These are phyloP conservation scores for Coemansia sp. DNA, from an alignment of 192 early-diverging fungal genomes.

Conservation along the genomic window DNA sequence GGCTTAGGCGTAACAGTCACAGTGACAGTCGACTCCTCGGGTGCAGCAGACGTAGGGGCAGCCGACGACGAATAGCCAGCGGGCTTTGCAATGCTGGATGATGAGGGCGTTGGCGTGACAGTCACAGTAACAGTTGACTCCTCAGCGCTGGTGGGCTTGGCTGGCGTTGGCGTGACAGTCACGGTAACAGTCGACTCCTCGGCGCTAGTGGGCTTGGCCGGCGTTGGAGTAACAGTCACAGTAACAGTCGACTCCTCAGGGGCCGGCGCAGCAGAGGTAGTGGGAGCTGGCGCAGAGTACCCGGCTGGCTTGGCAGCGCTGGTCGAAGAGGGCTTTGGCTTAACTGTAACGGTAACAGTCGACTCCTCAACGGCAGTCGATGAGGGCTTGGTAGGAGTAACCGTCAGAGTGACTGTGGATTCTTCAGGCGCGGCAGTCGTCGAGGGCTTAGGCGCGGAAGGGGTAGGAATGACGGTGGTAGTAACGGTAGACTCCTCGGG, in stretches of 20 bases:
- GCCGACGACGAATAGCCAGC: background rate
- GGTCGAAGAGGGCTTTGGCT: background rate
- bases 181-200: background rate
- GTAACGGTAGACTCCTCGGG: too few relatives aligned
- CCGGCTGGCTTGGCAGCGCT: too few relatives aligned
- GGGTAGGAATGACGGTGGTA: too few relatives aligned
- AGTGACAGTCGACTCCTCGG: background rate
- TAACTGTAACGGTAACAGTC: background rate
- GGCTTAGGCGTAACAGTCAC: constrained; percentile 3
- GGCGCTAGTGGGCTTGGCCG: background rate
- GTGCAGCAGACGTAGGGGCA: background rate
- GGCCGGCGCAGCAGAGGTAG: background rate
- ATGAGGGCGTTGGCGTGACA: background rate
- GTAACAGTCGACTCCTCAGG: background rate
- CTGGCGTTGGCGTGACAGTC: background rate
- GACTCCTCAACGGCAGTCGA: background rate
- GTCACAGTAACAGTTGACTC: background rate
- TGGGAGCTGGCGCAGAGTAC: background rate
- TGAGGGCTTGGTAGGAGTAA: too few relatives aligned
- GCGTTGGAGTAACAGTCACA: background rate
- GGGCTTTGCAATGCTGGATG: background rate
- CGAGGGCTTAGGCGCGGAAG: too few relatives aligned
- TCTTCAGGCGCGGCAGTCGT: background rate
- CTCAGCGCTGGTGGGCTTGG: background rate
- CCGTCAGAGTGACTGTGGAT: background rate